Evolutionary conservation across 2,329 filamentous ascomycete species (phyloP).

Genomic region (Daldinia sp.): DNA sequence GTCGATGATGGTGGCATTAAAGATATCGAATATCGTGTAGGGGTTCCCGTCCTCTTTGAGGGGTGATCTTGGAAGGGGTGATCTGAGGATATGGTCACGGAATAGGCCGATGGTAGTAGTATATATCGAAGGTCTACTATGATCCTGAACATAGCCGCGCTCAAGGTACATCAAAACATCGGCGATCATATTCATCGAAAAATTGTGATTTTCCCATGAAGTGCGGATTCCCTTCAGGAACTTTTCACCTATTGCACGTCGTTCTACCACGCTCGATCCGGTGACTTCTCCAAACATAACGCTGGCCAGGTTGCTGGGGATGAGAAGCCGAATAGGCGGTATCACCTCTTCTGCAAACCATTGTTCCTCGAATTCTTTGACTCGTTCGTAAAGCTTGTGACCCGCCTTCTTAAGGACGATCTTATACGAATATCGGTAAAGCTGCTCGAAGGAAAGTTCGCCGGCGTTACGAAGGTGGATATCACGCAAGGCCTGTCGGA

Average conservation of each 20-base stretch:
- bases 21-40: conserved; percentile 72
- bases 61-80: conserved; percentile 65
- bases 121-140: conserved; percentile 79
- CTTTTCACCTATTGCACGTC: conserved; percentile 79
- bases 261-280: conserved; percentile 76
- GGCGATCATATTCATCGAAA: conserved; percentile 95
- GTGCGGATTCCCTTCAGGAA: conserved; percentile 80
- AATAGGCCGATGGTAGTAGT: conserved; percentile 86
- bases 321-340: conserved; percentile 72
- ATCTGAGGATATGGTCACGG: conserved; percentile 81
- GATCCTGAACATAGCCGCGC: conserved; percentile 78
- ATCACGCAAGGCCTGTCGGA: conserved; percentile 79
- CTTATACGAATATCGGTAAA: conserved; percentile 94
- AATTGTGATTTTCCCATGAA: conserved; percentile 88
- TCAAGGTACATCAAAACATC: conserved; percentile 99
- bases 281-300: conserved; percentile 65
- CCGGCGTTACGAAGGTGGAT: conserved; percentile 95
- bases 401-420: conserved; percentile 91
- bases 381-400: conserved; percentile 78
- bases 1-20: conserved; percentile 85
- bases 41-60: conserved; percentile 55
- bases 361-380: conserved; percentile 80
- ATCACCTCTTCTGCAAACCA: conserved; percentile 83
- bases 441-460: conserved; percentile 88
- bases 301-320: conserved; percentile 72